A percentile compares a stretch with the other conserved stretches of the same genome.
phyloP scores from a whole-genome alignment of 1,139 yeast genomes.

The Magnusiomyces tetraspermus region DNA sequence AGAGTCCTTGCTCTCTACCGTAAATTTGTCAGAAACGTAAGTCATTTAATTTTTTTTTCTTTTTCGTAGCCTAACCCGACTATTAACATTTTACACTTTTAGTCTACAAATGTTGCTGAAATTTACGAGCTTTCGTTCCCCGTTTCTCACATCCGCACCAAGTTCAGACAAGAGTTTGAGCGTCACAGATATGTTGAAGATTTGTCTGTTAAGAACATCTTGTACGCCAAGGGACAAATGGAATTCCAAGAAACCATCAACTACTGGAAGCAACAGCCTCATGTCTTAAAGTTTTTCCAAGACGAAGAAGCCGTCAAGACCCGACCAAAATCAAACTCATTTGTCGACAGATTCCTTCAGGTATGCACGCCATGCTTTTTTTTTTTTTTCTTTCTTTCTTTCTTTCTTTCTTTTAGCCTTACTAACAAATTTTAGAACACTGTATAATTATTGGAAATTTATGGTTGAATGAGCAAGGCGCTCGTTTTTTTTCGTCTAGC shows the following conservation, averaged over 20 bases:
- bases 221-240: conserved; percentile 79
- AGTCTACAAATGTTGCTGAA: conserved; percentile 41
- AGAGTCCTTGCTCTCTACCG: conserved; percentile 68
- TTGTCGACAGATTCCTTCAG: conserved; percentile 59
- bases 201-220: conserved; percentile 53
- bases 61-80: neutral
- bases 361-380: conserved; percentile 17
- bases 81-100: neutral
- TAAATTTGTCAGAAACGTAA: conserved; percentile 49
- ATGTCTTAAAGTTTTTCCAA: conserved; percentile 73
- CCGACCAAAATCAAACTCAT: conserved; percentile 28
- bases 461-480: too few relatives aligned
- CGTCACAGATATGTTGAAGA: conserved; percentile 68
- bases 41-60: conserved; percentile 8
- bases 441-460: too few relatives aligned
- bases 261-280: conserved; percentile 88
- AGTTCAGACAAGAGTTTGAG: conserved; percentile 83
- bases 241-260: conserved; percentile 82
- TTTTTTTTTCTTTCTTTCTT: conserved; percentile 8
- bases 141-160: conserved; percentile 70
- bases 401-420: neutral
- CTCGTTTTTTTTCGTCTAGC: too few relatives aligned
- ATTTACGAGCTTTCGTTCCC: conserved; percentile 78
- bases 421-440: conserved; percentile 5
- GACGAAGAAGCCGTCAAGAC: conserved; percentile 41